Percentiles rank a stretch among this genome's conserved stretches.
phyloP scores from a whole-genome alignment of 257 asterid species.

The Ilex asprella region DNA sequence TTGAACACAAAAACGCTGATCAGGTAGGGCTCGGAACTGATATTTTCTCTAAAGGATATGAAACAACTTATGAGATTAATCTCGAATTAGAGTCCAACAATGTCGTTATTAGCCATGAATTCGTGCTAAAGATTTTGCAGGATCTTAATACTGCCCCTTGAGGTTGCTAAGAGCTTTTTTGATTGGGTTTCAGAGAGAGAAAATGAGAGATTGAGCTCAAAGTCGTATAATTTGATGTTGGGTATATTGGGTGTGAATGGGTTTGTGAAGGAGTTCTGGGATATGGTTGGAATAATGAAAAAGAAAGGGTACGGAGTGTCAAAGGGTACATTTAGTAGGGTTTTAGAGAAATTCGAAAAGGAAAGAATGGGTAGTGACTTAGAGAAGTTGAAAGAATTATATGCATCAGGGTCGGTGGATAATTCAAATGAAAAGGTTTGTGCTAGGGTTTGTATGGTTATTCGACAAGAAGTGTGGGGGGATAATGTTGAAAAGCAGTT shows the following conservation, averaged over 20 bases:
- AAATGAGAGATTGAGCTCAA: conserved; percentile 57
- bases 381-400: conserved; percentile 52
- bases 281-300: conserved; percentile 47
- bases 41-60: conserved; percentile 38
- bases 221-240: conserved; percentile 63
- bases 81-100: conserved; percentile 42
- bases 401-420: conserved; percentile 37
- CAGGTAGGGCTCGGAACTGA: conserved; percentile 26
- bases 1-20: conserved; percentile 30
- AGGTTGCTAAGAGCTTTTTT: conserved; percentile 49
- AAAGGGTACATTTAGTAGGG: conserved; percentile 33
- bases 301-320: conserved; percentile 54
- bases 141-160: conserved; percentile 30
- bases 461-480: conserved; percentile 60
- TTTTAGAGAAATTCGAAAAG: conserved; percentile 41
- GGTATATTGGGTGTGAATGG: conserved; percentile 49
- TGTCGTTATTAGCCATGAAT: conserved; percentile 49
- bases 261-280: conserved; percentile 54
- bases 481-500: conserved; percentile 59
- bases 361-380: conserved; percentile 45
- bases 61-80: conserved; percentile 39
- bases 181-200: conserved; percentile 58
- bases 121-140: conserved; percentile 37
- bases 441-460: conserved; percentile 36
- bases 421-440: conserved; percentile 23